Conservation (phyloP, 352 stramenopile species). For the Pythium pyrilobum region DNA sequence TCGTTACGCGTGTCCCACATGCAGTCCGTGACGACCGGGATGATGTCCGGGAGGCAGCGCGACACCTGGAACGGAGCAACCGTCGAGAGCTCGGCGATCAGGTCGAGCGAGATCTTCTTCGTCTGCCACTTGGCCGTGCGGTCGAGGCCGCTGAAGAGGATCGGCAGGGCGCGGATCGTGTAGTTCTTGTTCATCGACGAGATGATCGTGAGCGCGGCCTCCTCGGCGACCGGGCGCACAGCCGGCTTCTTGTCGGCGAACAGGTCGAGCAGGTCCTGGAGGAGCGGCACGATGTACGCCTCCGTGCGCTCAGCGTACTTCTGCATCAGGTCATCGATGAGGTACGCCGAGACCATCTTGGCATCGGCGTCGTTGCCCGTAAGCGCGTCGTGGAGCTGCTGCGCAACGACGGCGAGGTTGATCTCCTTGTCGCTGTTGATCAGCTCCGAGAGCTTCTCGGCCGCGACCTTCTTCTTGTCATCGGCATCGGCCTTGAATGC, state of each 20-base stretch:
- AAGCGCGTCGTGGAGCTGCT: conserved; percentile 61
- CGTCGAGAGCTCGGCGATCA: conserved; percentile 90
- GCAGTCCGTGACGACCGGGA: conserved; percentile 96
- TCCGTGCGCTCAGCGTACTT: conserved; percentile 81
- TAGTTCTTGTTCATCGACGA: conserved; percentile 84
- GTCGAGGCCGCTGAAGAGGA: conserved; percentile 89
- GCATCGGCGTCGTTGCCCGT: conserved; percentile 48
- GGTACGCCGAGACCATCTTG: conserved; percentile 63
- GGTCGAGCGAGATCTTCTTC: conserved; percentile 94
- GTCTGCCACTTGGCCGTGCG: conserved; percentile 95
- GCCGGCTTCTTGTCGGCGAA: conserved; percentile 82
- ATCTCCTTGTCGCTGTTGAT: conserved; percentile 65
- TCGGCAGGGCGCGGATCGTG: conserved; percentile 81
- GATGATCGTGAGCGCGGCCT: conserved; percentile 78
- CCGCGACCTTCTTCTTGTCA: conserved; percentile 77
- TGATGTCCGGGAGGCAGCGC: conserved; percentile 94
- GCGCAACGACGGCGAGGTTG: conserved; percentile 63
- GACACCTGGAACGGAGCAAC: conserved; percentile 94
- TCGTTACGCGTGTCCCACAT: conserved; percentile 99
- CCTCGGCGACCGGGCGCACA: conserved; percentile 60
- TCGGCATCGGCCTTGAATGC: conserved; percentile 45
- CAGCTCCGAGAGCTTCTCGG: conserved; percentile 83
- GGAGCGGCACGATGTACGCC: conserved; percentile 67
- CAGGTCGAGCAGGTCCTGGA: conserved; percentile 68
- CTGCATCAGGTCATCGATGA: conserved; percentile 83